phyloP scores from a whole-genome alignment of 2,329 filamentous ascomycete genomes.

The Pseudogymnoascus sp. region DNA sequence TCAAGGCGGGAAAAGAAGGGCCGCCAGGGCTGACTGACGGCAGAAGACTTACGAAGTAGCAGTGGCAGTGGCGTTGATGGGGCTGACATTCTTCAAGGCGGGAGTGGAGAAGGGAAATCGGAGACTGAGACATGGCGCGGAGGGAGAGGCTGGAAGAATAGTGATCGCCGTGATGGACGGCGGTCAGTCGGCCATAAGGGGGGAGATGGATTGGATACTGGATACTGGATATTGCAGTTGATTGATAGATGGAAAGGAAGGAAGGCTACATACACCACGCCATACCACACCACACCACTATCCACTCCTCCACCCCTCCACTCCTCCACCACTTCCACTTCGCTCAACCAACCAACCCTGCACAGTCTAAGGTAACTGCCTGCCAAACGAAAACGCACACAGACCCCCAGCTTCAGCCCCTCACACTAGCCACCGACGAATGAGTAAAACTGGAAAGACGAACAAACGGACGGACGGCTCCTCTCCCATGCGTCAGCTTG shows the following conservation, averaged over 20 bases:
- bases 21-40: no score
- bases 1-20: no score
- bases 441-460: not conserved
- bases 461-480: not conserved
- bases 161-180: not conserved
- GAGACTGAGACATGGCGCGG: not conserved
- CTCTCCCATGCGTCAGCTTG: not conserved
- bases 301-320: not conserved
- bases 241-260: not conserved
- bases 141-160: not conserved
- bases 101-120: not conserved
- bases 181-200: not conserved
- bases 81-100: no score
- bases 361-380: not conserved
- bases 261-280: not conserved
- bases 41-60: no score
- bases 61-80: no score
- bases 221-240: not conserved
- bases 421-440: not conserved
- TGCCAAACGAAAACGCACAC: not conserved
- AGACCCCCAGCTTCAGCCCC: no score
- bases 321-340: not conserved
- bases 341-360: not conserved
- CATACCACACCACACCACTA: not conserved
- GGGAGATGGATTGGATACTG: no score